Conservation (phyloP, 768 basidiomycete species). For the Pleurotus ostreatus region DNA sequence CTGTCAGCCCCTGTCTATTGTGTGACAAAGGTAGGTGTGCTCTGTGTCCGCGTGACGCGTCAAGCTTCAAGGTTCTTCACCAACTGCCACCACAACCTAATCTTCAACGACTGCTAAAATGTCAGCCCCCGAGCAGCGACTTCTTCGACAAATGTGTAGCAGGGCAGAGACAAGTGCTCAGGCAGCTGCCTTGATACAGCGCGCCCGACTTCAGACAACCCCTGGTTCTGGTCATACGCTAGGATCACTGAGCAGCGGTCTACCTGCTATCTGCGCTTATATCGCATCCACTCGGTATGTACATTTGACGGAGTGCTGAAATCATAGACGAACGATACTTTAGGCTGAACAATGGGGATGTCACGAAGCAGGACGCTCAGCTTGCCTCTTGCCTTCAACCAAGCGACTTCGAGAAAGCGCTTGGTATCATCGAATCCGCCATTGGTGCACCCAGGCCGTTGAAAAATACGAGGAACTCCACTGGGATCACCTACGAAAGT, state of each 20-base stretch:
- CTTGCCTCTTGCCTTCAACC: conserved; percentile 9
- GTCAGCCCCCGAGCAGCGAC: not conserved
- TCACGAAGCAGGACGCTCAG: conserved; percentile 8
- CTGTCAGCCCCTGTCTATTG: too few species aligned
- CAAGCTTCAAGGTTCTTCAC: too few species aligned
- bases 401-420: conserved; percentile 10
- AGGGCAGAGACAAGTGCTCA: conserved; percentile 26
- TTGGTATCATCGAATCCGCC: conserved; percentile 7
- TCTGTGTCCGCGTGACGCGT: too few species aligned
- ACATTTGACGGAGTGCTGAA: not conserved
- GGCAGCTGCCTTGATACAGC: conserved; percentile 28
- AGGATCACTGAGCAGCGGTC: conserved; percentile 30
- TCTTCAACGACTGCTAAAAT: not conserved
- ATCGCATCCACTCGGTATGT: conserved; percentile 45
- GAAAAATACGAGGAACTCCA: not conserved
- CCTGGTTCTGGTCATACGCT: conserved; percentile 48
- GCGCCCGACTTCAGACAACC: conserved; percentile 36
- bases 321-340: not conserved
- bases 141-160: conserved; percentile 1
- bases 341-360: conserved; percentile 13
- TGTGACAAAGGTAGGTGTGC: too few species aligned
- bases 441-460: not conserved
- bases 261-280: conserved; percentile 48
- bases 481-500: conserved; percentile 3
- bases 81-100: too few species aligned